phyloP scores from a whole-genome alignment of 352 stramenopile species.

The Aphanomyces invadans region DNA sequence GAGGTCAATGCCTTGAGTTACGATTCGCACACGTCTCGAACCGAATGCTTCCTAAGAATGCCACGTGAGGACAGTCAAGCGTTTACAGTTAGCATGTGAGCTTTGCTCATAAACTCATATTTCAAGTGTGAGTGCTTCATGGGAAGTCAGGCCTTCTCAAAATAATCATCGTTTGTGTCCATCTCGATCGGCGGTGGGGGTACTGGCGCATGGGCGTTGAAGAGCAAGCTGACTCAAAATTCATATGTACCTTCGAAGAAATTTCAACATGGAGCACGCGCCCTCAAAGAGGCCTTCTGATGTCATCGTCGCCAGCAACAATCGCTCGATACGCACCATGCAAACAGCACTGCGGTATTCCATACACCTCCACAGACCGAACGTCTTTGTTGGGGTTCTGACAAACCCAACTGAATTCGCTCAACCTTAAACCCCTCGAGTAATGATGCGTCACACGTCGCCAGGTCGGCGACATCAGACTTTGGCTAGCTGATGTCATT shows the following conservation, averaged over 20 bases:
- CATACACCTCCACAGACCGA: neutral
- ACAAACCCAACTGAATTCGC: neutral
- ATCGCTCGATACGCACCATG: neutral
- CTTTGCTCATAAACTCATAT: constrained; percentile 22
- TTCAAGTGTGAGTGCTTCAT: constrained; percentile 25
- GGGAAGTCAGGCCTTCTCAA: neutral
- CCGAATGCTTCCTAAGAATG: no score
- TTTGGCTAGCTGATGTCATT: constrained; percentile 17
- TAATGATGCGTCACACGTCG: constrained; percentile 9
- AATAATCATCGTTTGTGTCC: constrained; percentile 21
- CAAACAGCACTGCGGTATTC: neutral
- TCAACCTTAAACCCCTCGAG: constrained; percentile 17
- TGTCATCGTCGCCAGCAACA: constrained; percentile 3
- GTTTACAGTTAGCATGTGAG: no score
- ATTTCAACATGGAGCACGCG: constrained; percentile 15
- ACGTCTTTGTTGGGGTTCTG: neutral
- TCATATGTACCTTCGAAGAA: constrained; percentile 25
- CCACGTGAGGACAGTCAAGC: no score
- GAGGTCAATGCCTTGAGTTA: no score
- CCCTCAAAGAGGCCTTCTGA: constrained; percentile 27
- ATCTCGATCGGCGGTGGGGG: neutral
- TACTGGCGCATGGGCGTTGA: neutral
- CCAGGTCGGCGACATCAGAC: neutral
- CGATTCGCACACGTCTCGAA: no score
- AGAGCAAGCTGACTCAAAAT: constrained; percentile 5